Evolutionary conservation across 1,284 basidiomycete genomes (phyloP).

Genomic region (Rhodofomes roseus): DNA sequence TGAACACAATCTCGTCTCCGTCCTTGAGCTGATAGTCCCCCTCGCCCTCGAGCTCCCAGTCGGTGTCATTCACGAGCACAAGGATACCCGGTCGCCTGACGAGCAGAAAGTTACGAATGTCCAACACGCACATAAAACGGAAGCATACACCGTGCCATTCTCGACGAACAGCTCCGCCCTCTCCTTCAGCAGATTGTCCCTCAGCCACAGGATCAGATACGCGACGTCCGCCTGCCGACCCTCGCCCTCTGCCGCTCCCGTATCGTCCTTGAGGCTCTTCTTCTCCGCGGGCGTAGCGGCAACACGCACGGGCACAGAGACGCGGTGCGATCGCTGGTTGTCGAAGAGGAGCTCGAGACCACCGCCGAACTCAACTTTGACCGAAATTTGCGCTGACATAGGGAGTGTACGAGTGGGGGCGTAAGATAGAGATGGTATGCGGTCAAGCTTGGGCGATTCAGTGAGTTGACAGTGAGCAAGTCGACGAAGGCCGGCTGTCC

Average conservation of each 20-base stretch:
- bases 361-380: constrained; percentile 73
- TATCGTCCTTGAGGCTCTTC: constrained; percentile 15
- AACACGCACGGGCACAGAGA: constrained; percentile 55
- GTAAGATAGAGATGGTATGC: too few relatives aligned
- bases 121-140: background rate
- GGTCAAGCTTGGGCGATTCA: too few relatives aligned
- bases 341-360: constrained; percentile 82
- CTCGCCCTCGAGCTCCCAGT: constrained; percentile 98
- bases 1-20: constrained; percentile 91
- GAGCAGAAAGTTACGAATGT: background rate
- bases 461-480: too few relatives aligned
- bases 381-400: constrained; percentile 10
- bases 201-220: constrained; percentile 79
- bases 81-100: constrained; percentile 91
- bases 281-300: background rate
- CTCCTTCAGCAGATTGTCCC: constrained; percentile 78
- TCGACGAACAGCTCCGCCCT: constrained; percentile 90
- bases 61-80: constrained; percentile 93
- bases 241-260: constrained; percentile 32
- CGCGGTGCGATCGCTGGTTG: constrained; percentile 58
- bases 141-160: constrained; percentile 77
- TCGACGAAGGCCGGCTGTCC: too few relatives aligned
- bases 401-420: too few relatives aligned
- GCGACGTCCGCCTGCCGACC: constrained; percentile 54
- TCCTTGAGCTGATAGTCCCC: constrained; percentile 80